Evolutionary conservation across 768 basidiomycete species (phyloP).

Genomic region (Lepiota brunneoincarnata): DNA sequence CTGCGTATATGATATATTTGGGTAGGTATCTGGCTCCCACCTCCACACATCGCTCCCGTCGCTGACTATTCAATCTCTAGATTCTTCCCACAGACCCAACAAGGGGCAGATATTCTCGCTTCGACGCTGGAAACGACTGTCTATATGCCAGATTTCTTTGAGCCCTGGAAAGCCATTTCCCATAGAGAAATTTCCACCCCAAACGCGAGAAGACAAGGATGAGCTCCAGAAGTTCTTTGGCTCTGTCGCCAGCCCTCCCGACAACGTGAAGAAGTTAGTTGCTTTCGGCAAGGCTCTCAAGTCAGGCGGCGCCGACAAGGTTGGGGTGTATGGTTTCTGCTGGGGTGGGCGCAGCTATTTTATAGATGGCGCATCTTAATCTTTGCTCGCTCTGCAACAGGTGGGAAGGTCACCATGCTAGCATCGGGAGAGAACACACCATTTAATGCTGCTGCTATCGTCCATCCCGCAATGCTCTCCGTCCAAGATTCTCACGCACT

Average conservation of each 20-base stretch:
- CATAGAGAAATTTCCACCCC: conserved; percentile 48
- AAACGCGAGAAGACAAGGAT: conserved; percentile 47
- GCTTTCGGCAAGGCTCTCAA: conserved; percentile 41
- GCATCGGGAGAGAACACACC: conserved; percentile 38
- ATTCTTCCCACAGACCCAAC: conserved; percentile 61
- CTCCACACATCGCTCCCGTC: not conserved
- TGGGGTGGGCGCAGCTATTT: conserved; percentile 35
- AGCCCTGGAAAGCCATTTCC: conserved; percentile 49
- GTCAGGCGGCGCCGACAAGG: conserved; percentile 37
- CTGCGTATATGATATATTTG: conserved; percentile 65
- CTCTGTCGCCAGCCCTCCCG: conserved; percentile 42
- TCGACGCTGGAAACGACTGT: conserved; percentile 49
- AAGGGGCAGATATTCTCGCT: conserved; percentile 64
- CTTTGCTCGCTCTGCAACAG: conserved; percentile 19
- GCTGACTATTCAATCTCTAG: conserved; percentile 20
- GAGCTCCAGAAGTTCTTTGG: conserved; percentile 59
- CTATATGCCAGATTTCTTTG: conserved; percentile 69
- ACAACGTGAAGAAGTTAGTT: conserved; percentile 36
- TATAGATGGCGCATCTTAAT: not conserved
- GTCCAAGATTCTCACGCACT: conserved; percentile 48
- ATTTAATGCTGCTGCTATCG: conserved; percentile 45
- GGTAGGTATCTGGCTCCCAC: conserved; percentile 27
- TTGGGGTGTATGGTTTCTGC: conserved; percentile 56
- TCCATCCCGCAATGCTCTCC: conserved; percentile 63
- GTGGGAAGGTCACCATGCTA: conserved; percentile 48